These are phyloP conservation scores for Davidsoniella australis DNA, from an alignment of 2,329 filamentous ascomycete species.

Conservation along the genomic window DNA sequence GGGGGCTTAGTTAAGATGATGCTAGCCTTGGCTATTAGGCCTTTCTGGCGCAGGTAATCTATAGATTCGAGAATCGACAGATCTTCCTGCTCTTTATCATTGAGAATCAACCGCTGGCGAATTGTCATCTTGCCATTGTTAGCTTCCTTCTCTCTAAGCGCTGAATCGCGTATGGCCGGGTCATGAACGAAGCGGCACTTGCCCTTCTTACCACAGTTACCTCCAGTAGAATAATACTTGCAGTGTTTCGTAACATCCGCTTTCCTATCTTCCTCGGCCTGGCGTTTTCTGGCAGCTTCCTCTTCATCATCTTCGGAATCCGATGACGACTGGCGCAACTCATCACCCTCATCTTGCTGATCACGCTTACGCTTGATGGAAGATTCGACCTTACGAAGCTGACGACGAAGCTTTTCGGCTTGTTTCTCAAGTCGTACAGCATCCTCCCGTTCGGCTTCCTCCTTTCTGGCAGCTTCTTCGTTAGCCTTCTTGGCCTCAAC, in stretches of 20 bases:
- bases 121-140: conserved; percentile 50
- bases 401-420: conserved; percentile 44
- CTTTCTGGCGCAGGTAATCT: conserved; percentile 45
- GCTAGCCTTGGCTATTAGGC: conserved; percentile 26
- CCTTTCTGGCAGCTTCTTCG: conserved; percentile 27
- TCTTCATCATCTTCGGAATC: conserved; percentile 32
- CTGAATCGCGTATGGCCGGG: conserved; percentile 42
- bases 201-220: conserved; percentile 54
- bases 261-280: conserved; percentile 25
- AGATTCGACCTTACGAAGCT: conserved; percentile 54
- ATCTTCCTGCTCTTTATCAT: conserved; percentile 53
- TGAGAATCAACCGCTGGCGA: conserved; percentile 46
- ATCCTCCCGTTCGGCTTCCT: conserved; percentile 41
- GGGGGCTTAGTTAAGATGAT: conserved; percentile 12
- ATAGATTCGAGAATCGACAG: conserved; percentile 48
- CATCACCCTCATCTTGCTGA: conserved; percentile 49
- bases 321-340: conserved; percentile 37
- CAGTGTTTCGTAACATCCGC: conserved; percentile 48
- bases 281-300: conserved; percentile 18
- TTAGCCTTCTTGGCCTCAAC: conserved; percentile 44
- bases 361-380: conserved; percentile 53
- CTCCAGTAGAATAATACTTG: conserved; percentile 55
- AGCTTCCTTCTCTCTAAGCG: conserved; percentile 43
- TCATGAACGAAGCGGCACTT: conserved; percentile 60
- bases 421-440: conserved; percentile 30